phyloP scores from a whole-genome alignment of 1,284 basidiomycete genomes.

The Leccinum ponderosum region DNA sequence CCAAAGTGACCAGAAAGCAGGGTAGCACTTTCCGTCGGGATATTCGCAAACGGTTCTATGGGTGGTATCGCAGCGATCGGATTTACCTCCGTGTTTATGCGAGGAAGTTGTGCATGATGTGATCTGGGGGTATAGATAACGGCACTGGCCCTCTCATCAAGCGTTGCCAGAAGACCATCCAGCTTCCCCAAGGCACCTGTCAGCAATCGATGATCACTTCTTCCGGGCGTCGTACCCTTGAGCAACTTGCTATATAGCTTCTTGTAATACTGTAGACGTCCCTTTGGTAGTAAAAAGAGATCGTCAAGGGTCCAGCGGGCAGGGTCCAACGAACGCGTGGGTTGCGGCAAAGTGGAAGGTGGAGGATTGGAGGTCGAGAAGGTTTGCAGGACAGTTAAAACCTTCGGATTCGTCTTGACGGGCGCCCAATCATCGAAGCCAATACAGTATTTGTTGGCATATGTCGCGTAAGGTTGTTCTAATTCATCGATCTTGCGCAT shows the following conservation, averaged over 20 bases:
- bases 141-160: conserved; percentile 59
- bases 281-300: conserved; percentile 85
- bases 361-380: conserved; percentile 70
- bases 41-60: conserved; percentile 4
- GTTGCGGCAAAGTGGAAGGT: conserved; percentile 44
- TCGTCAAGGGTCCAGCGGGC: conserved; percentile 83
- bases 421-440: conserved; percentile 87
- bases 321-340: conserved; percentile 39
- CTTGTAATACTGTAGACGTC: conserved; percentile 89
- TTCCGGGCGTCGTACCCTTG: conserved; percentile 85
- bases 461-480: conserved; percentile 83
- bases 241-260: conserved; percentile 88
- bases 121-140: conserved; percentile 38
- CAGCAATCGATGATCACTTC: conserved; percentile 85
- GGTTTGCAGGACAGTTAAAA: conserved; percentile 67
- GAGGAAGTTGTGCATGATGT: conserved; percentile 23
- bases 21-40: conserved; percentile 3
- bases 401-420: conserved; percentile 73
- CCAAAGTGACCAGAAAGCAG: conserved; percentile 32
- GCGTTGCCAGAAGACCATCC: conserved; percentile 67
- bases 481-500: conserved; percentile 82
- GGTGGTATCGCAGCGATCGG: conserved; percentile 50
- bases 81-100: conserved; percentile 45
- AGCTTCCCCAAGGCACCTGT: conserved; percentile 81
- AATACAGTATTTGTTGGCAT: conserved; percentile 69